These are phyloP conservation scores for Fusarium sp. DNA, from an alignment of 2,329 filamentous ascomycete genomes.

Conservation along the genomic window DNA sequence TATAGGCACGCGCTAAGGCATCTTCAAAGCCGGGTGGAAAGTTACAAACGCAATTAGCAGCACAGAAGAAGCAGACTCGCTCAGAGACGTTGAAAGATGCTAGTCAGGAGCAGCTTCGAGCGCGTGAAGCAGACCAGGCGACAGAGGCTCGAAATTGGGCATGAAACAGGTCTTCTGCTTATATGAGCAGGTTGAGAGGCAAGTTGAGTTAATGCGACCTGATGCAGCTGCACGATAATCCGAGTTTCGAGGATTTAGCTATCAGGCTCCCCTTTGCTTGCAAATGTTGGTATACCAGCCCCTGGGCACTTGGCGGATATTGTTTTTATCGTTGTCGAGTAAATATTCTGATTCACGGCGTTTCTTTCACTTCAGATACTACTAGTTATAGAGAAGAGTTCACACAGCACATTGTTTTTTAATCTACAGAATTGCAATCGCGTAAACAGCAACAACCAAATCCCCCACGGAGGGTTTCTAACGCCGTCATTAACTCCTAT, in stretches of 20 bases:
- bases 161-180: constrained; percentile 30
- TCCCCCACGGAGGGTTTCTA: background rate
- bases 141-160: constrained; percentile 53
- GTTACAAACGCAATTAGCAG: constrained; percentile 75
- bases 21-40: constrained; percentile 72
- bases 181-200: background rate
- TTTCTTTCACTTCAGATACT: background rate
- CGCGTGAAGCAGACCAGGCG: constrained; percentile 75
- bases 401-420: background rate
- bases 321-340: constrained; percentile 7
- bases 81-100: constrained; percentile 74
- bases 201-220: background rate
- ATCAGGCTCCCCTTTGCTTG: background rate
- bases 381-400: background rate
- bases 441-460: constrained; percentile 12
- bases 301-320: background rate
- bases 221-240: background rate
- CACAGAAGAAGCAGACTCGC: constrained; percentile 80
- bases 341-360: background rate
- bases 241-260: background rate
- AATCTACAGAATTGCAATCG: background rate
- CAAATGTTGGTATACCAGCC: background rate
- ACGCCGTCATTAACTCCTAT: constrained; percentile 37
- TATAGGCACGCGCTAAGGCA: constrained; percentile 75
- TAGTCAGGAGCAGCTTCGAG: constrained; percentile 73